Base-by-base conservation (phyloP, 805 yeast genomes). In the Metschnikowia arizonensis region DNA sequence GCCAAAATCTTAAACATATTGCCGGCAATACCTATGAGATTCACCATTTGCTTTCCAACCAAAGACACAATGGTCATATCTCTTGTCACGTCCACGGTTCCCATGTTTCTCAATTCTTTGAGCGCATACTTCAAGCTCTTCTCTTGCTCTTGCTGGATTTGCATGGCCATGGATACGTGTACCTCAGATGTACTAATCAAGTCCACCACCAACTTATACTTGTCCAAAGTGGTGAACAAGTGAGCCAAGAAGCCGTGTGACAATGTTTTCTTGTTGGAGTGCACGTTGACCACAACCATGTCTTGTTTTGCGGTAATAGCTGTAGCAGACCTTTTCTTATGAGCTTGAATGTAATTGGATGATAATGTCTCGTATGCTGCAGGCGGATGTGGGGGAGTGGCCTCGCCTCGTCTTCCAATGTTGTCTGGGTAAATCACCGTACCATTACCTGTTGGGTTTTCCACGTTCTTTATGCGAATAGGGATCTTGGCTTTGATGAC, bases 31-130 rank as follows among this genome's bases (percentile, higher is more conserved):
- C 99, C 99, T 49, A 93, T 87, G 63, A 85, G 79, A 62, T 90
- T 96, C 61, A 89, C 89, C 98, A 93, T 91, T 64, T 91, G 96
- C 60, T 88, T 89, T 34, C 99, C 99, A 42, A 93, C 98, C 45
- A 93, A 76, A 2, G 97, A 89, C 25, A 93, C 85, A 61, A 93
- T 93, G 53, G 96, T 83, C 83, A 93, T 80, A 51, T 84, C 81
- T 52, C 86, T 79, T 1, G 95, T 86, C 40, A 90, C 82, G 57
- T 93, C 99, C 36, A 91, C 96, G 1, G 85, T 74, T 38, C 99
- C 99, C 68, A 86, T 81, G 54, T 77, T 78, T 45, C 82, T 77
- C 56, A 93, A 76, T 58, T 90, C 96, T 36, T 75, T 79, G 39
- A 89, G 77, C 1, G 97, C 97, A 42, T 74, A 75, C 46, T 82